Percentiles rank a stretch among this genome's conserved stretches.
Evolutionary conservation across 768 basidiomycete species (phyloP).

Genomic region (Agaricus sinodeliciosus): DNA sequence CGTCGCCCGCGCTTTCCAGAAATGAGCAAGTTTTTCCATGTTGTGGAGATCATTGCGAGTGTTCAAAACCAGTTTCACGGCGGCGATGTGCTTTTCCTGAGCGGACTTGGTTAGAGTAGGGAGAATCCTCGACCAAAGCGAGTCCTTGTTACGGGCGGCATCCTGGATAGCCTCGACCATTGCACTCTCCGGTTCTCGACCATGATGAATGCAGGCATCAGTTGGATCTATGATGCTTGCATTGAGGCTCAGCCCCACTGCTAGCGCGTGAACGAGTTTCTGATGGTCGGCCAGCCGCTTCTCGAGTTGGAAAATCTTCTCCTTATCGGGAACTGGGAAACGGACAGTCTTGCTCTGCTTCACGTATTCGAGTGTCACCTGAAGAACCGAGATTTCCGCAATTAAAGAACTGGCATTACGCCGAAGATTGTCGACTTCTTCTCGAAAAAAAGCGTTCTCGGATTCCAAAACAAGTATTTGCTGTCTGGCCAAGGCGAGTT

Average conservation of each 20-base stretch:
- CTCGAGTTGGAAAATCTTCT: background rate
- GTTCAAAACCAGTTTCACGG: constrained; percentile 36
- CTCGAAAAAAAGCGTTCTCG: constrained; percentile 1
- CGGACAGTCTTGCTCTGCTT: background rate
- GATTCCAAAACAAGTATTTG: constrained; percentile 2
- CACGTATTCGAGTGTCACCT: background rate
- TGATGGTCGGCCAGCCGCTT: constrained; percentile 7
- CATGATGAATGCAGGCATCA: constrained; percentile 19
- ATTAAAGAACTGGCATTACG: background rate
- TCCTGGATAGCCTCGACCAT: constrained; percentile 37
- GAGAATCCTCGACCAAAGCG: constrained; percentile 36
- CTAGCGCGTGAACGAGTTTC: constrained; percentile 27
- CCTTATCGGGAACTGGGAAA: background rate
- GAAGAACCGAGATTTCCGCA: background rate
- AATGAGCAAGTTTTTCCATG: constrained; percentile 29
- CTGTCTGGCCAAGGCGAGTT: background rate
- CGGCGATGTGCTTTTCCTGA: constrained; percentile 35
- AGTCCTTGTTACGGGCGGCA: constrained; percentile 28
- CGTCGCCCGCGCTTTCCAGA: constrained; percentile 37
- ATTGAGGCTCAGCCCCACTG: constrained; percentile 26
- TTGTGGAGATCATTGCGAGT: constrained; percentile 35
- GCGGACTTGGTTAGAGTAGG: constrained; percentile 26
- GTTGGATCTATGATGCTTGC: constrained; percentile 23
- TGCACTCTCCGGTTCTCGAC: constrained; percentile 30
- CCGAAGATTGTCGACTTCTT: background rate